Conservation (phyloP, 2,329 filamentous ascomycete genomes). For the Xylaria digitata region DNA sequence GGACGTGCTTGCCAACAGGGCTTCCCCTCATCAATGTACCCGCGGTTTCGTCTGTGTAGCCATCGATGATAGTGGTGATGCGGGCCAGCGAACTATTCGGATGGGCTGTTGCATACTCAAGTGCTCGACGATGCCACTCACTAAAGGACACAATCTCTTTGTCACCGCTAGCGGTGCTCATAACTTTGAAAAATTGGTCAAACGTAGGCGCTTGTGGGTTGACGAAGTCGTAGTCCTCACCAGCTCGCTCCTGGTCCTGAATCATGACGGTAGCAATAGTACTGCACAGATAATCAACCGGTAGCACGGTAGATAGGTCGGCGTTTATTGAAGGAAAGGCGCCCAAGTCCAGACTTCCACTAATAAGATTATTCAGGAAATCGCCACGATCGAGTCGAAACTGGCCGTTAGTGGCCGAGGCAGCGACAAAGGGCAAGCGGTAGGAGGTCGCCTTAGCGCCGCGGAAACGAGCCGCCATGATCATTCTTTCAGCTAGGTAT, state of each 20-base stretch:
- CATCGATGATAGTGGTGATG: slow-evolving; percentile 46
- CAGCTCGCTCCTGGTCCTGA: slow-evolving; percentile 38
- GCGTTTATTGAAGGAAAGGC: slow-evolving; percentile 45
- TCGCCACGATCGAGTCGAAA: slow-evolving; percentile 48
- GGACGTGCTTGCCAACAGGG: slow-evolving; percentile 42
- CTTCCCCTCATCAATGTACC: slow-evolving; percentile 43
- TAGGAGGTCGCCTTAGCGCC: slow-evolving; percentile 45
- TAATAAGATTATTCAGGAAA: slow-evolving; percentile 47
- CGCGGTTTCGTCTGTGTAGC: slow-evolving; percentile 43
- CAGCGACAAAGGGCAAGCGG: slow-evolving; percentile 47
- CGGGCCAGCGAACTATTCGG: slow-evolving; percentile 42
- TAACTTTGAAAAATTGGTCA: slow-evolving; percentile 43
- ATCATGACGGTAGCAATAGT: slow-evolving; percentile 46
- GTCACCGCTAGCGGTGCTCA: slow-evolving; percentile 36
- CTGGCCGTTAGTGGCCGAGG: slow-evolving; percentile 43
- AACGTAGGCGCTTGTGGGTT: slow-evolving; percentile 43
- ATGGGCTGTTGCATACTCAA: slow-evolving; percentile 40
- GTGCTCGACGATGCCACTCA: slow-evolving; percentile 43
- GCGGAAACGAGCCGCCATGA: slow-evolving; percentile 46
- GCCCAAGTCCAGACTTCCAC: slow-evolving; percentile 46
- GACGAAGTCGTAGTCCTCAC: slow-evolving; percentile 47
- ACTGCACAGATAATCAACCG: slow-evolving; percentile 47
- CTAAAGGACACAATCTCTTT: slow-evolving; percentile 42
- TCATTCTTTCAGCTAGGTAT: slow-evolving; percentile 45
- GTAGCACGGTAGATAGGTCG: slow-evolving; percentile 45